Evolutionary conservation across 768 basidiomycete species (phyloP).

Genomic region (Leccinum rimulosum): DNA sequence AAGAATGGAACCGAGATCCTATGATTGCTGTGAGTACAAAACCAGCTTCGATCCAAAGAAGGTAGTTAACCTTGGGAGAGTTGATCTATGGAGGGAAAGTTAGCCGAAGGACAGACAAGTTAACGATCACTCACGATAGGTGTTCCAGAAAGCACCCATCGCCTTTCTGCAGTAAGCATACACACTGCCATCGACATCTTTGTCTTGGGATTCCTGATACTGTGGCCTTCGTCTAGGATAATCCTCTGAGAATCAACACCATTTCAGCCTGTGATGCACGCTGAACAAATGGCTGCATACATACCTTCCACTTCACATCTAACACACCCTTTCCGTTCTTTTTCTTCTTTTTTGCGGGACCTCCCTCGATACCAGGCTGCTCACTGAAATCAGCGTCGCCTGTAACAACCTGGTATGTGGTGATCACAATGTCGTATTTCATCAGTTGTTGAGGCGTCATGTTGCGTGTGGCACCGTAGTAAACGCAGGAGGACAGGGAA

Average conservation of each 20-base stretch:
- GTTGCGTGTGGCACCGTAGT: slow-evolving; percentile 69
- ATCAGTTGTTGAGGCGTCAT: slow-evolving; percentile 58
- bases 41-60: background rate
- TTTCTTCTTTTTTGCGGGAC: slow-evolving; percentile 51
- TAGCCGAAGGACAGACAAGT: background rate
- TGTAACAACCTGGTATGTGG: slow-evolving; percentile 75
- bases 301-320: slow-evolving; percentile 78
- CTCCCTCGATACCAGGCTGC: slow-evolving; percentile 16
- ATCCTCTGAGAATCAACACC: slow-evolving; percentile 47
- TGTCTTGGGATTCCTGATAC: slow-evolving; percentile 80
- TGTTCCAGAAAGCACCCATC: slow-evolving; percentile 82
- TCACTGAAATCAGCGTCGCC: slow-evolving; percentile 44
- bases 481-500: slow-evolving; percentile 54
- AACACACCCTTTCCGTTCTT: slow-evolving; percentile 60
- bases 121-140: slow-evolving; percentile 67
- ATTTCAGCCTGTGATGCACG: background rate
- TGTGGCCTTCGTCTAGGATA: slow-evolving; percentile 88
- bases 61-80: slow-evolving; percentile 55
- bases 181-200: slow-evolving; percentile 76
- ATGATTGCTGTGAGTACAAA: background rate
- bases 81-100: slow-evolving; percentile 54
- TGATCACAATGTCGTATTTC: slow-evolving; percentile 75
- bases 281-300: background rate
- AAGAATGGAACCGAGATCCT: slow-evolving; percentile 87
- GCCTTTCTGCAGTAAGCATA: slow-evolving; percentile 62